A percentile compares a stretch with the other conserved stretches of the same genome.
phyloP scores from a whole-genome alignment of 2,329 filamentous ascomycete species.

The Sporothrix variecibatus region DNA sequence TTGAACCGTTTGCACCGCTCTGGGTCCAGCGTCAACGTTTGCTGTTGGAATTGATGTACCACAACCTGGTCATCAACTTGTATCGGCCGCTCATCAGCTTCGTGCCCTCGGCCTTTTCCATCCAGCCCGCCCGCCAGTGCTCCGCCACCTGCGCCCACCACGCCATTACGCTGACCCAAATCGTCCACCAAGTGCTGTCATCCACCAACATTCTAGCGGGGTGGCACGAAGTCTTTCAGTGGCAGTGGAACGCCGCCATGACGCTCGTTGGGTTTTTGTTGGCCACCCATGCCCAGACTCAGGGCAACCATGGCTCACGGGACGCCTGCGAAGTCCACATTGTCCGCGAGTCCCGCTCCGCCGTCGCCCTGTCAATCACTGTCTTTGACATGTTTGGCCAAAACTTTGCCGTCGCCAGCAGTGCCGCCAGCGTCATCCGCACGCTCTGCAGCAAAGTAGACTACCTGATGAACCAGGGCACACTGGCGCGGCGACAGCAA shows the following conservation, averaged over 20 bases:
- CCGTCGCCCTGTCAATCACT: slow-evolving; percentile 2
- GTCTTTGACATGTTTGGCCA: slow-evolving; percentile 17
- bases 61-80: slow-evolving; percentile 20
- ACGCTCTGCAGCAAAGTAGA: slow-evolving; percentile 11
- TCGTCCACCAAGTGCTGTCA: slow-evolving; percentile 15
- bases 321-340: background rate
- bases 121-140: background rate
- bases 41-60: slow-evolving; percentile 11
- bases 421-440: slow-evolving; percentile 6
- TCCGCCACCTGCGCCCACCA: slow-evolving; percentile 8
- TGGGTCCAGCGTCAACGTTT: slow-evolving; percentile 18
- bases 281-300: background rate
- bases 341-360: background rate
- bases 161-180: slow-evolving; percentile 13
- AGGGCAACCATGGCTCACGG: background rate
- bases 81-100: slow-evolving; percentile 19
- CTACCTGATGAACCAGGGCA: background rate
- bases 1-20: slow-evolving; percentile 16
- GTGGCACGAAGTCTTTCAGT: slow-evolving; percentile 19
- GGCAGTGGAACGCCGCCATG: slow-evolving; percentile 23
- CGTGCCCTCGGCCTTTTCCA: background rate
- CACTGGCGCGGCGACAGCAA: background rate
- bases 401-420: slow-evolving; percentile 14
- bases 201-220: background rate
- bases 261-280: slow-evolving; percentile 1